Evolutionary conservation across 192 early-diverging fungal genomes (phyloP).

Genomic region (Gamsiella multidivaricata): DNA sequence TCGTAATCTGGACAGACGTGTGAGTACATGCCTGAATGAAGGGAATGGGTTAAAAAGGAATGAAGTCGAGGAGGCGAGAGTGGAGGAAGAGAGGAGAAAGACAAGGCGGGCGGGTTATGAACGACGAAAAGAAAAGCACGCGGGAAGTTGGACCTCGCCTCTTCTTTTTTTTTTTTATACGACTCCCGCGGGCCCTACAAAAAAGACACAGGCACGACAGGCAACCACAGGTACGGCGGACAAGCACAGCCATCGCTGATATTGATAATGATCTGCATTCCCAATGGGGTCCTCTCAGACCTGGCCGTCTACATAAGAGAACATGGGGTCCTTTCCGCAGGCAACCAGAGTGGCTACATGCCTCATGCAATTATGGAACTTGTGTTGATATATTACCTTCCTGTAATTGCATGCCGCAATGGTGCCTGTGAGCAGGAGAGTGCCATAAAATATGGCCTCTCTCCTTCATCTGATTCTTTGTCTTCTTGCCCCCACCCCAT

Average conservation of each 20-base stretch:
- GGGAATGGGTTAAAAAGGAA: not conserved
- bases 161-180: no score
- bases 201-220: no score
- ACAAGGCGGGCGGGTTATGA: no score
- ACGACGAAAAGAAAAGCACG: not conserved
- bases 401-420: not conserved
- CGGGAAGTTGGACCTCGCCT: not conserved
- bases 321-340: not conserved
- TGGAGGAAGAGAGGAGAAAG: not conserved
- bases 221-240: no score
- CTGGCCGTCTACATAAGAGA: no score
- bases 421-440: not conserved
- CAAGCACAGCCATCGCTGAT: no score
- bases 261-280: no score
- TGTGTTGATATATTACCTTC: no score
- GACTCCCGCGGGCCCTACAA: no score
- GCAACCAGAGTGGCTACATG: no score
- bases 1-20: constrained; percentile 44
- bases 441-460: not conserved
- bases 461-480: constrained; percentile 16
- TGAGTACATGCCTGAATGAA: constrained; percentile 15
- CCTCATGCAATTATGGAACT: not conserved
- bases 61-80: not conserved
- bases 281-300: no score
- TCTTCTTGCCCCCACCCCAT: constrained; percentile 6